Conservation (phyloP, 257 asterid genomes). For the Solanum acaule region DNA sequence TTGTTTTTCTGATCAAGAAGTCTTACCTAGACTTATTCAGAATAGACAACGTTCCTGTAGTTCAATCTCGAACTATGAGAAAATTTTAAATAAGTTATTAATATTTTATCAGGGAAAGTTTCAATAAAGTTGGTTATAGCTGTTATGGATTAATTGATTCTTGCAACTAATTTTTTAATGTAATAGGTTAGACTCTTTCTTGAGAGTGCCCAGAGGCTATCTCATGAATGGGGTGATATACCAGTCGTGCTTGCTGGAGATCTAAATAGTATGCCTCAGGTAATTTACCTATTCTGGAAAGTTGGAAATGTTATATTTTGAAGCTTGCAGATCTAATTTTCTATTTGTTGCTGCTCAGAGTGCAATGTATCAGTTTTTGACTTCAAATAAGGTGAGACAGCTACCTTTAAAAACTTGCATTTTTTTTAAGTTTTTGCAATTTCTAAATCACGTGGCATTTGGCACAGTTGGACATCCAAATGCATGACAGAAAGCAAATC, state of each 20-base stretch:
- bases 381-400: slow-evolving; percentile 57
- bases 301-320: neutral
- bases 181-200: slow-evolving; percentile 64
- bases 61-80: neutral
- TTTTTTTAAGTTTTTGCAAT: neutral
- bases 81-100: neutral
- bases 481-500: slow-evolving; percentile 52
- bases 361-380: slow-evolving; percentile 67
- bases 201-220: slow-evolving; percentile 64
- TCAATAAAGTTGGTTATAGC: neutral
- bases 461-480: slow-evolving; percentile 54
- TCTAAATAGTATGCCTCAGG: slow-evolving; percentile 74
- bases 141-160: neutral
- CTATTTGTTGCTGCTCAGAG: slow-evolving; percentile 45
- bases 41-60: neutral
- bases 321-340: neutral
- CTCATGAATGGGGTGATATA: slow-evolving; percentile 73
- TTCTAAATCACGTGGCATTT: neutral
- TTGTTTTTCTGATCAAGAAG: neutral
- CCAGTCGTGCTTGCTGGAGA: slow-evolving; percentile 74
- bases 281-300: neutral
- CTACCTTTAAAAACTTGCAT: neutral
- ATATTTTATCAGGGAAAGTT: neutral
- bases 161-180: neutral
- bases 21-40: neutral